Base-by-base conservation (phyloP, 768 basidiomycete species). In the Cubamyces sp. region DNA sequence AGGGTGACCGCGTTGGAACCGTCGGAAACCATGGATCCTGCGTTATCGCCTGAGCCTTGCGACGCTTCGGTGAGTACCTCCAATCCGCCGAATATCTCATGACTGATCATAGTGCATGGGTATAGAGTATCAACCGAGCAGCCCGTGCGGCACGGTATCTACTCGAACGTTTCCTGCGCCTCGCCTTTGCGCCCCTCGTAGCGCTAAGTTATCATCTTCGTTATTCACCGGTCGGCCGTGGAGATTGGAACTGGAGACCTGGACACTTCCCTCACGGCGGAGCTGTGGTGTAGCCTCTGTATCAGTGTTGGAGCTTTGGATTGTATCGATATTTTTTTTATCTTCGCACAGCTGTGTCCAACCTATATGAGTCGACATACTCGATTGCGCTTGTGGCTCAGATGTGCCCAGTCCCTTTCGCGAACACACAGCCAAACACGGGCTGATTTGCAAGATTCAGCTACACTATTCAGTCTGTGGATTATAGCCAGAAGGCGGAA, bases 21-120 rank as follows among this genome's bases (percentile, higher is more conserved):
- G 43, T 34, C 43, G 45, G 53, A 9, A 47, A 18, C 26, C 48
- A 39, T 40, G n/a, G 28, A 12, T 14, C 26, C 47, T 61, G 60
- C 60, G 25, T 43, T 23, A 61, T 61, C n/a, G 60, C 60, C 34
- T 61, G 43, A 55, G 14, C 25, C 25, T 26, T 15, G 48, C 48
- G 14, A 23, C 26, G 14, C 14, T 26, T 49, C 48, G 21, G 48
- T 49, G 48, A 49, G 48, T 28, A 8, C 7, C 0, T 15, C 3
- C 21, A 11, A 16, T 26, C n/a, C 26, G 25, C 15, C 26, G 42
- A 43, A 49, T 16, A 23, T 30, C 15, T 6, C 14, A 7, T 5
- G 6, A 16, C 23, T 12, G 21, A 14, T 9, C 6, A 6, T 4
- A 49, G 26, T 23, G 26, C 26, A 5, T 34, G 14, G 6, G 15